A percentile compares a stretch with the other conserved stretches of the same genome.
These are phyloP conservation scores for Populus hybrid DNA, from an alignment of 441 rosid genomes.

Conservation along the genomic window DNA sequence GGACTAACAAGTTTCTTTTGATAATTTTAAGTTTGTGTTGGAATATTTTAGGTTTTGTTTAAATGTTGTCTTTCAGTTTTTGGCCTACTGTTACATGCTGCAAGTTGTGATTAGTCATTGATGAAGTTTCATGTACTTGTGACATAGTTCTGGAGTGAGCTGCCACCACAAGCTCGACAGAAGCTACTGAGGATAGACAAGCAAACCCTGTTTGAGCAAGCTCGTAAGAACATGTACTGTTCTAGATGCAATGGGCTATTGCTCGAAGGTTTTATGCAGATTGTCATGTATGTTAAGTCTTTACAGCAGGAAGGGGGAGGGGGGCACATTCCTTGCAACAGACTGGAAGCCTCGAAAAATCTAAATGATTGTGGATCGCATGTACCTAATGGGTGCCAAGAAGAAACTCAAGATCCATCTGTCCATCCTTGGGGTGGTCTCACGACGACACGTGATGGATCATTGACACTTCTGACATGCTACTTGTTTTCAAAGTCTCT, in stretches of 20 bases:
- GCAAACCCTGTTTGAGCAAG: slow-evolving; percentile 85
- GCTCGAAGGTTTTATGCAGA: slow-evolving; percentile 84
- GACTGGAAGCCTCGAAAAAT: slow-evolving; percentile 38
- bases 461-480: slow-evolving; percentile 74
- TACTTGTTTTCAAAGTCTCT: slow-evolving; percentile 67
- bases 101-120: background rate
- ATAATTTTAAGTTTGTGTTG: background rate
- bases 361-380: slow-evolving; percentile 35
- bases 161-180: slow-evolving; percentile 59
- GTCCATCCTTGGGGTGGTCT: slow-evolving; percentile 98
- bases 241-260: slow-evolving; percentile 91
- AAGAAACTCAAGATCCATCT: slow-evolving; percentile 76
- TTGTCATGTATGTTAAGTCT: slow-evolving; percentile 79
- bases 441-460: slow-evolving; percentile 73
- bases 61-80: background rate
- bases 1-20: background rate
- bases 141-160: slow-evolving; percentile 74
- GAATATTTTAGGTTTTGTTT: background rate
- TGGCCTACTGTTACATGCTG: background rate
- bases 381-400: slow-evolving; percentile 38
- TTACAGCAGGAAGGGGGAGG: slow-evolving; percentile 55
- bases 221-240: slow-evolving; percentile 89
- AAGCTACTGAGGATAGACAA: slow-evolving; percentile 76
- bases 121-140: slow-evolving; percentile 14
- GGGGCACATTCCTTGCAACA: slow-evolving; percentile 32